Conservation (phyloP, 176 grass and related monocot genomes). For the Hyparrhenia diplandra region DNA sequence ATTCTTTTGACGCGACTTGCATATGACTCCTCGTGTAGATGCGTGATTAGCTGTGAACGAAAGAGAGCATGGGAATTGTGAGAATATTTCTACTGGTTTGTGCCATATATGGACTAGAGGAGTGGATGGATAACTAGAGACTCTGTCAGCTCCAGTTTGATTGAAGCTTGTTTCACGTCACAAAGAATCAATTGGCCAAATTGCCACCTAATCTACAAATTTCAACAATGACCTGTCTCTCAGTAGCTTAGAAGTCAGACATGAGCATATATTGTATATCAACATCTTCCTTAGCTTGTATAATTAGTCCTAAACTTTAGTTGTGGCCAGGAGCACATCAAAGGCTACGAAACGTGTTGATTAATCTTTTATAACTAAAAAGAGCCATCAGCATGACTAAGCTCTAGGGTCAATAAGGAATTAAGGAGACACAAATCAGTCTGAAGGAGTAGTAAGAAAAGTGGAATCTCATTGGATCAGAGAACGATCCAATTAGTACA, state of each 20-base stretch:
- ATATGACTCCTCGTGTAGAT: neutral
- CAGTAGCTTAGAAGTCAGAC: conserved; percentile 11
- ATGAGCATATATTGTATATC: neutral
- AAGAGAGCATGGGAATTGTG: neutral
- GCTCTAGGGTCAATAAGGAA: neutral
- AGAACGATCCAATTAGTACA: neutral
- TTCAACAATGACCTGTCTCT: neutral
- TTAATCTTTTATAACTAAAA: neutral
- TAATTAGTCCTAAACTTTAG: neutral
- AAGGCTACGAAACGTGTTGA: neutral
- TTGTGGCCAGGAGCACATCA: neutral
- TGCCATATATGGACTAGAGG: neutral
- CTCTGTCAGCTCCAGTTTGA: neutral
- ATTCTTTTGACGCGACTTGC: neutral
- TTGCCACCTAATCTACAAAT: neutral
- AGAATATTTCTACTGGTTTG: neutral
- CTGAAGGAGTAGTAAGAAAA: neutral
- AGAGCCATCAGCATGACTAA: neutral
- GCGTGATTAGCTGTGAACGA: neutral
- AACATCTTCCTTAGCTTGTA: neutral
- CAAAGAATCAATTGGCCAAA: conserved; percentile 5
- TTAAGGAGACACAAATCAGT: neutral
- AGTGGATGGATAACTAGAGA: neutral
- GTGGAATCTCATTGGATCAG: neutral
- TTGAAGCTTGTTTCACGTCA: neutral